These are phyloP conservation scores for Ogataea kodamae DNA, from an alignment of 805 yeast genomes.

Conservation along the genomic window DNA sequence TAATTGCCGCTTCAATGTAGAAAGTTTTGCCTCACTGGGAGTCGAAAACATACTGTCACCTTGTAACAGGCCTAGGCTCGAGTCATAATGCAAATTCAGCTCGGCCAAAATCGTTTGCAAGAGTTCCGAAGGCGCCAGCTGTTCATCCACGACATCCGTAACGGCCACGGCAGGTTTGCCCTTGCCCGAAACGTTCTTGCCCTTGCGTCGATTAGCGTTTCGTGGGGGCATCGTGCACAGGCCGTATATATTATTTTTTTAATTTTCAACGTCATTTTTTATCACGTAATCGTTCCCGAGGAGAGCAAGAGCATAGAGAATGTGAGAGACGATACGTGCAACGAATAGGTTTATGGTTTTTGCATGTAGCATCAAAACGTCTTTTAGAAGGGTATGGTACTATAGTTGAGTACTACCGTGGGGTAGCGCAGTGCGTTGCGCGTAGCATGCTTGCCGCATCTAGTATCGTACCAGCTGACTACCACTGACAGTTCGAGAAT, in stretches of 20 bases:
- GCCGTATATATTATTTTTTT: slow-evolving; percentile 9
- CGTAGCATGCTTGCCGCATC: no score
- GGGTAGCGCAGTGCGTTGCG: no score
- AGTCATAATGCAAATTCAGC: slow-evolving; percentile 52
- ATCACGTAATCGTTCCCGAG: no score
- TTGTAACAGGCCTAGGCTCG: slow-evolving; percentile 55
- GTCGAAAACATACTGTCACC: slow-evolving; percentile 47
- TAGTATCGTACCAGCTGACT: no score
- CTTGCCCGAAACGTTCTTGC: slow-evolving; percentile 23
- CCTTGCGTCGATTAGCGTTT: slow-evolving; percentile 20
- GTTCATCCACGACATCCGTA: slow-evolving; percentile 9
- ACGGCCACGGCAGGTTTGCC: slow-evolving; percentile 15
- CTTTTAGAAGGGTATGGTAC: no score
- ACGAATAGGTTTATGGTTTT: no score
- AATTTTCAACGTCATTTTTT: no score
- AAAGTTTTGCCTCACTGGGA: slow-evolving; percentile 25
- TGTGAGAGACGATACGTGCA: no score
- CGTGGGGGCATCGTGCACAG: slow-evolving; percentile 26
- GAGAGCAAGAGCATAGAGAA: no score
- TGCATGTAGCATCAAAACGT: no score
- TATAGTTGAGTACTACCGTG: no score
- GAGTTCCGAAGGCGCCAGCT: slow-evolving; percentile 40
- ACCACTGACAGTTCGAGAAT: no score
- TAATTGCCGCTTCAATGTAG: slow-evolving; percentile 32
- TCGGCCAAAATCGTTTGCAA: slow-evolving; percentile 51